A percentile compares a stretch with the other conserved stretches of the same genome.
phyloP scores from a whole-genome alignment of 768 basidiomycete species.

The Auricularia sp. region DNA sequence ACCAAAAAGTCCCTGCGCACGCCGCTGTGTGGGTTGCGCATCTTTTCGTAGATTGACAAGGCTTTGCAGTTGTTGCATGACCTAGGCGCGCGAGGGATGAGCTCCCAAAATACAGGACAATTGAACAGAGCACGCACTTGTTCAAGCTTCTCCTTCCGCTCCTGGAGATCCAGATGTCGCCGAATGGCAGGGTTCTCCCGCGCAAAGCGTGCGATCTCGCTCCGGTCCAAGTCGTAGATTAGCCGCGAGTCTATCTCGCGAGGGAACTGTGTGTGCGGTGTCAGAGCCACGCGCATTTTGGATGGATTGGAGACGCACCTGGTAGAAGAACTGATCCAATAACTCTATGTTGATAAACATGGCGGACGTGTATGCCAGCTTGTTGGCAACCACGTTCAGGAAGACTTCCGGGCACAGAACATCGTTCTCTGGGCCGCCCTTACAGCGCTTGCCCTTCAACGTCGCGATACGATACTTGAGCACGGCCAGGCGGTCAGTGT shows the following conservation, averaged over 20 bases:
- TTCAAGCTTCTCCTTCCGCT: conserved; percentile 94
- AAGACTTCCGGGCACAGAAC: conserved; percentile 94
- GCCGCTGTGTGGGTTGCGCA: conserved; percentile 59
- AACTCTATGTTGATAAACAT: conserved; percentile 99
- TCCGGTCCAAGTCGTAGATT: conserved; percentile 85
- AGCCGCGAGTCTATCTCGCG: conserved; percentile 93
- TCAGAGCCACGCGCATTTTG: too few relatives aligned
- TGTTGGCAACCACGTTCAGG: conserved; percentile 92
- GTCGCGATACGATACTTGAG: conserved; percentile 81
- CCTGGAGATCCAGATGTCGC: conserved; percentile 86
- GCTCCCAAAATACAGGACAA: conserved; percentile 3
- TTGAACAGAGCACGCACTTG: conserved; percentile 42
- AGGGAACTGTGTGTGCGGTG: conserved; percentile 57
- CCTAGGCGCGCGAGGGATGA: conserved; percentile 33
- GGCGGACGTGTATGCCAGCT: conserved; percentile 88
- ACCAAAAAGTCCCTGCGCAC: conserved; percentile 72
- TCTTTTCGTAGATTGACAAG: conserved; percentile 83
- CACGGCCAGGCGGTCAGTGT: conserved; percentile 68
- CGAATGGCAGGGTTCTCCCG: conserved; percentile 88
- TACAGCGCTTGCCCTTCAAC: conserved; percentile 82
- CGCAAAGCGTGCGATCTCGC: conserved; percentile 84
- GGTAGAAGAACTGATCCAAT: conserved; percentile 97
- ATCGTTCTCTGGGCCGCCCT: conserved; percentile 77
- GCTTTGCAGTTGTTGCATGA: conserved; percentile 92
- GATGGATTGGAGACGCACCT: conserved; percentile 34